Conservation (phyloP, 169 alveolate genomes). For the Cryptosporidium tyzzeri region DNA sequence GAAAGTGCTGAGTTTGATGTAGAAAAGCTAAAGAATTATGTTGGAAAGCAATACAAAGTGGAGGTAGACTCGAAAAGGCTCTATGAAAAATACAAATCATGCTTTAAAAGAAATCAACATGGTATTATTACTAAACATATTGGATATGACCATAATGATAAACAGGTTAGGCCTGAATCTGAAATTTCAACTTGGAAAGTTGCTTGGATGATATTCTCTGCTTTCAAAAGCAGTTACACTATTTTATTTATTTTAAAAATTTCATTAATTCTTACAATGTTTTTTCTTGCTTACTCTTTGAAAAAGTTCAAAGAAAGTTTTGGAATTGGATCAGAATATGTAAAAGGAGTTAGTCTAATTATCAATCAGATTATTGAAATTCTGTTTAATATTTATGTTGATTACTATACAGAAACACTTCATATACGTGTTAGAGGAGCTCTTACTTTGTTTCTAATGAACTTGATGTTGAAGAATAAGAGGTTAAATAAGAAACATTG, state of each 20-base stretch:
- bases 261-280: background rate
- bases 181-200: constrained; percentile 11
- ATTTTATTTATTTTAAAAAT: constrained; percentile 19
- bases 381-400: constrained; percentile 37
- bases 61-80: constrained; percentile 39
- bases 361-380: constrained; percentile 44
- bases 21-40: background rate
- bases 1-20: background rate
- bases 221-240: constrained; percentile 36
- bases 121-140: background rate
- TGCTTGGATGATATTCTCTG: background rate
- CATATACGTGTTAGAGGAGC: constrained; percentile 68
- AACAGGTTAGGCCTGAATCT: background rate
- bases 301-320: constrained; percentile 21
- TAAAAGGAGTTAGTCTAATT: constrained; percentile 24
- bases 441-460: constrained; percentile 23
- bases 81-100: background rate
- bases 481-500: background rate
- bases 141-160: background rate
- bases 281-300: constrained; percentile 35
- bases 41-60: constrained; percentile 19
- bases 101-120: background rate
- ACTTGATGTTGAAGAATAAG: background rate
- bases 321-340: constrained; percentile 50
- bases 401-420: constrained; percentile 44